Evolutionary conservation across 1,139 yeast species (phyloP).

Genomic region (Blastobotrys buckinghamii): DNA sequence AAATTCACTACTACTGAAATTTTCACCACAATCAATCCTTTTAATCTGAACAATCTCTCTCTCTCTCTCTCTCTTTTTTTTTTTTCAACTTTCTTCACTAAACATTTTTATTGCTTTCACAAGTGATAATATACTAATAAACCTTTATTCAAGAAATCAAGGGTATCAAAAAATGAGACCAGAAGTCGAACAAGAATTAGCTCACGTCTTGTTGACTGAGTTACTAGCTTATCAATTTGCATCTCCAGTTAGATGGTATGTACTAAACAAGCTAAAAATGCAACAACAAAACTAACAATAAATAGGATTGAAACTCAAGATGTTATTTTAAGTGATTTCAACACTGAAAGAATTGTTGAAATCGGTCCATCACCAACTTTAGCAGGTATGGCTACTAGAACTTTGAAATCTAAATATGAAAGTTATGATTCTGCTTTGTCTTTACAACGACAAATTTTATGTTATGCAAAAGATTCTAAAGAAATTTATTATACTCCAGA

Average conservation of each 20-base stretch:
- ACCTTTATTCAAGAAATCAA: no score
- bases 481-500: constrained; percentile 96
- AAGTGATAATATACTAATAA: no score
- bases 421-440: constrained; percentile 97
- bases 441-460: constrained; percentile 91
- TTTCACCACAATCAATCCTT: no score
- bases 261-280: constrained; percentile 12
- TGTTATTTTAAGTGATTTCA: constrained; percentile 87
- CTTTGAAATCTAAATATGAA: constrained; percentile 93
- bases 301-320: constrained; percentile 88
- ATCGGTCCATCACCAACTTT: constrained; percentile 98
- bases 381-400: constrained; percentile 97
- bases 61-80: no score
- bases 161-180: constrained; percentile 66
- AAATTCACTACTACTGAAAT: no score
- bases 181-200: constrained; percentile 95
- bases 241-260: constrained; percentile 93
- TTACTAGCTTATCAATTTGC: constrained; percentile 97
- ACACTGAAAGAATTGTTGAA: constrained; percentile 95
- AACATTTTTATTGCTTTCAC: no score
- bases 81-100: no score
- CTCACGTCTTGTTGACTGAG: constrained; percentile 91
- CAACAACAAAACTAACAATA: constrained; percentile 2
- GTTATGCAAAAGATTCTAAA: constrained; percentile 92
- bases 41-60: no score